Conservation (phyloP, 129 eudicot species). For the Mikania micrantha region DNA sequence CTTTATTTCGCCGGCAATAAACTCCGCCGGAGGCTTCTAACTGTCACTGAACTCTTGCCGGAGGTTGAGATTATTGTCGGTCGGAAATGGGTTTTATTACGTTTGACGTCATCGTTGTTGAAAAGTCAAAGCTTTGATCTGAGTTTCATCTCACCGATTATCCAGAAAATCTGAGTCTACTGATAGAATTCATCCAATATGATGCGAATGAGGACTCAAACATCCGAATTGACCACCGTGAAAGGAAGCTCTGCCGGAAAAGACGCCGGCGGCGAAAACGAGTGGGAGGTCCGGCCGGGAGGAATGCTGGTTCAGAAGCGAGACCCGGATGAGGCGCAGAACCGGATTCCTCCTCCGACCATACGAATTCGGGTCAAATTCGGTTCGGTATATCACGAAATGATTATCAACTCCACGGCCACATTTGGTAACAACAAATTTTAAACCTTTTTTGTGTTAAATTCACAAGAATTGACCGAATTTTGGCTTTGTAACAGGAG, state of each 20-base stretch:
- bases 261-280: slow-evolving; percentile 18
- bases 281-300: slow-evolving; percentile 83
- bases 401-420: slow-evolving; percentile 65
- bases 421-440: slow-evolving; percentile 56
- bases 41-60: too few relatives aligned
- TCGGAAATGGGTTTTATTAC: not conserved
- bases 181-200: slow-evolving; percentile 17
- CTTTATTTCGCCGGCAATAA: not conserved
- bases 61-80: too few relatives aligned
- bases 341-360: slow-evolving; percentile 57
- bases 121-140: slow-evolving; percentile 24
- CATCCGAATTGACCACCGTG: slow-evolving; percentile 37
- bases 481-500: slow-evolving; percentile 35
- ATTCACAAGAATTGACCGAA: not conserved
- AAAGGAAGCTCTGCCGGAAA: slow-evolving; percentile 30
- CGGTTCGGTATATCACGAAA: slow-evolving; percentile 65
- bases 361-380: slow-evolving; percentile 85
- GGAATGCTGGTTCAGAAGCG: slow-evolving; percentile 95
- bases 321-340: slow-evolving; percentile 41
- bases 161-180: too few relatives aligned
- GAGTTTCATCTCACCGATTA: too few relatives aligned
- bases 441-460: not conserved
- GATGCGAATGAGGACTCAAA: slow-evolving; percentile 72
- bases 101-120: slow-evolving; percentile 12
- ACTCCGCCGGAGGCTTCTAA: not conserved